A percentile compares a stretch with the other conserved stretches of the same genome.
Evolutionary conservation across 306 rosid genomes (phyloP).

Genomic region (Fragaria vesca): DNA sequence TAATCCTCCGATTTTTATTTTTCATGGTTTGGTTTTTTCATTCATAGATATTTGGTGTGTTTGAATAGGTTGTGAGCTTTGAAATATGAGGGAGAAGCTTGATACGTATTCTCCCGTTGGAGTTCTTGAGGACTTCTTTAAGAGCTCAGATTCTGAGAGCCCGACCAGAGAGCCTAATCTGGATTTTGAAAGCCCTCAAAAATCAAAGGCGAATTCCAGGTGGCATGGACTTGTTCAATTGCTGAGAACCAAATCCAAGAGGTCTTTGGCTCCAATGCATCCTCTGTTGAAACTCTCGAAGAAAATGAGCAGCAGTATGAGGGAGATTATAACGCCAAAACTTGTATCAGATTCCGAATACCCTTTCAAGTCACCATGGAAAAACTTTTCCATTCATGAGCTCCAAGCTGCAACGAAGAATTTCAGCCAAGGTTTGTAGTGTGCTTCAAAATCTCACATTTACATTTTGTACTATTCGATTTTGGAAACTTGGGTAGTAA

Average conservation of each 20-base stretch:
- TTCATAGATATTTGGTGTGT: neutral
- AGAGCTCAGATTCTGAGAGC: constrained; percentile 78
- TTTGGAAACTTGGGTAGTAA: neutral
- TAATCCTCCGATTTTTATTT: neutral
- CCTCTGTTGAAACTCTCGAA: constrained; percentile 59
- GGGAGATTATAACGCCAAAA: constrained; percentile 47
- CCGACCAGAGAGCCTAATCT: constrained; percentile 50
- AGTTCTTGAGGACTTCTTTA: constrained; percentile 83
- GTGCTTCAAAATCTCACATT: neutral
- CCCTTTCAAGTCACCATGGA: constrained; percentile 68
- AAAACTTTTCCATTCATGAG: constrained; percentile 65
- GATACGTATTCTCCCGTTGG: constrained; percentile 64
- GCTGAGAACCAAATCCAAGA: constrained; percentile 55
- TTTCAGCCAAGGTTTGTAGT: constrained; percentile 63
- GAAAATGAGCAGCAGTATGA: constrained; percentile 68
- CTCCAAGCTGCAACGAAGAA: constrained; percentile 65
- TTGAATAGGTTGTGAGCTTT: constrained; percentile 26
- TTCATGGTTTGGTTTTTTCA: neutral
- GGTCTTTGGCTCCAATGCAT: constrained; percentile 44
- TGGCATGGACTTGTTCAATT: constrained; percentile 56
- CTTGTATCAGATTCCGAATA: constrained; percentile 41
- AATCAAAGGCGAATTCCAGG: constrained; percentile 40
- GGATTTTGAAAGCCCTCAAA: constrained; percentile 33
- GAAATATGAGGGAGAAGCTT: constrained; percentile 60
- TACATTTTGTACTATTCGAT: neutral